phyloP scores from a whole-genome alignment of 257 asterid genomes.

The Solanum bulbocastanum region DNA sequence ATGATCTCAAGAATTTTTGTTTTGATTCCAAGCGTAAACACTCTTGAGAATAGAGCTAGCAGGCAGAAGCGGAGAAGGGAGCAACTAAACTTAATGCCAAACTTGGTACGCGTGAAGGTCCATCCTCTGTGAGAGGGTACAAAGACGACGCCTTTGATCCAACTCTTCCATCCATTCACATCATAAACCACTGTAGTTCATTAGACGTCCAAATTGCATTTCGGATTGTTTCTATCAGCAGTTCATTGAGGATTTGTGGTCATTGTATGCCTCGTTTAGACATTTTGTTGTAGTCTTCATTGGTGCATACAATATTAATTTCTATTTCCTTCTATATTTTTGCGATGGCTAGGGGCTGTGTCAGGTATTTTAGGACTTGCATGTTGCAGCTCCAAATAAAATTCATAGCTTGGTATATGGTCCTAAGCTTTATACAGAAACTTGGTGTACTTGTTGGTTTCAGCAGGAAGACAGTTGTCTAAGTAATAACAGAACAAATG shows the following conservation, averaged over 20 bases:
- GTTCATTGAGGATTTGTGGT: neutral
- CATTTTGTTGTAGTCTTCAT: neutral
- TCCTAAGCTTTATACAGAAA: neutral
- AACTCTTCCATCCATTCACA: neutral
- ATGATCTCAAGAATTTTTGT: constrained; percentile 12
- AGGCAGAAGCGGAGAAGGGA: neutral
- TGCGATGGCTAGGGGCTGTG: neutral
- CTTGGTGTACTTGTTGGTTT: neutral
- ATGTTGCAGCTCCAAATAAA: neutral
- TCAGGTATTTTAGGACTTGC: neutral
- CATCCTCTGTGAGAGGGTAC: neutral
- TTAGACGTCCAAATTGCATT: neutral
- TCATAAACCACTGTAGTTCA: neutral
- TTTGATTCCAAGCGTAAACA: constrained; percentile 7
- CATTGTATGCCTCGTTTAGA: neutral
- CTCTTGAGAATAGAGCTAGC: neutral
- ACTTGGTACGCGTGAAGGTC: neutral
- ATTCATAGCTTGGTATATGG: neutral
- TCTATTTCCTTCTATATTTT: neutral
- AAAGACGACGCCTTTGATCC: neutral
- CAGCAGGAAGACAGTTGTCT: neutral
- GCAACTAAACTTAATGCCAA: neutral
- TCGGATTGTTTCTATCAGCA: neutral
- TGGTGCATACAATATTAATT: neutral
- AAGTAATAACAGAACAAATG: neutral